Base-by-base conservation (phyloP, 805 yeast species). In the Candida wancherniae region DNA sequence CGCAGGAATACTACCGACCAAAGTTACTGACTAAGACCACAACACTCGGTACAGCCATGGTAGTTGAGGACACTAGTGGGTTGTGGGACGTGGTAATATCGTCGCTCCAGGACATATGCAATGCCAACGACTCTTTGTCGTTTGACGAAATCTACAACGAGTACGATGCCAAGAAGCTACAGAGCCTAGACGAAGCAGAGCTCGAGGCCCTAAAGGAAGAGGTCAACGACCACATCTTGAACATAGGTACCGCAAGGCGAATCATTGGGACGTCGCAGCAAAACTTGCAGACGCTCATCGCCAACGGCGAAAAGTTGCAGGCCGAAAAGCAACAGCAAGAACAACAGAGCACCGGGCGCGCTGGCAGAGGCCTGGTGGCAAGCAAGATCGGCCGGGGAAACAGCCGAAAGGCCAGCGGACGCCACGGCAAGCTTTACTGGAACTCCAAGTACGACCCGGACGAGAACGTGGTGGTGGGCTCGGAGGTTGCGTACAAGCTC, bases 401-500 rank as follows among this genome's bases (percentile, higher is more conserved):
- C 12, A 28, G 39, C 20, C 44, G 40, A 20, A 49, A 46, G 31
- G 47, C 39, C 12, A 42, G 38, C 36, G 40, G 40, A 23, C 58
- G 57, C 31, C 43, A 40, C 14, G 80, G 77, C 5, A 55, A 67
- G 35, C 69, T 69, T 50, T 73, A 44, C 47, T 59, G 67, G 43
- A 58, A 58, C n/a, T 75, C 83, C 26, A 71, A 72, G 17, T 79
- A 54, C 53, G 80, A 79, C 46, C 75, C 80, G 1, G 64, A 68
- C 16, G 82, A 71, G 21, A 75, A 80, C 1, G 63, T 79, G 4
- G 44, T 51, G 2, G 60, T 82, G 1, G 88, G 90, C 1, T 73
- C 92, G 0, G 94, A 84, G 45, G 96, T 92, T 0, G 97, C 97
- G 1, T 90, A 80, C 61, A 79, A 80, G 51, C 71, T 87, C 15